Percentiles rank a stretch among this genome's conserved stretches.
These are phyloP conservation scores for Alnus glutinosa DNA, from an alignment of 306 rosid genomes.

Conservation along the genomic window DNA sequence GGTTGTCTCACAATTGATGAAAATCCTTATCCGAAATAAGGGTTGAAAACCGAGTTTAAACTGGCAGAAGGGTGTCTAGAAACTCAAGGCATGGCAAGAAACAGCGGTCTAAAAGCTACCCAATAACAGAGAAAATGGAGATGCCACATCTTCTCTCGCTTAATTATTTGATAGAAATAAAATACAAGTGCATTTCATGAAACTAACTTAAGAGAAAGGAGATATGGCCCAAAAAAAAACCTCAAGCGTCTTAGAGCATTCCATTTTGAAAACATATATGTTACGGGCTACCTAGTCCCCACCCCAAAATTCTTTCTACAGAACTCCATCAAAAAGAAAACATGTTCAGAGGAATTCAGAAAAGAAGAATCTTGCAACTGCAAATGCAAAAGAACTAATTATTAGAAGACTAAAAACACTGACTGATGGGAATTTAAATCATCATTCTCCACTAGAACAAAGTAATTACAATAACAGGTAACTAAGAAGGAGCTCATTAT, in stretches of 20 bases:
- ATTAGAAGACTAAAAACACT: background rate
- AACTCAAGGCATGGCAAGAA: too few relatives aligned
- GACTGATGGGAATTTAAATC: background rate
- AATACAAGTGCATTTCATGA: too few relatives aligned
- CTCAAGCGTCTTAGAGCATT: background rate
- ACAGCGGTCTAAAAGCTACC: too few relatives aligned
- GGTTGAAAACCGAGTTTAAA: too few relatives aligned
- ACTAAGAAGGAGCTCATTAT: background rate
- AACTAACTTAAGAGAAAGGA: too few relatives aligned
- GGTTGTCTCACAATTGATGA: too few relatives aligned
- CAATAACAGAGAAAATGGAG: too few relatives aligned
- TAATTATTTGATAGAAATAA: too few relatives aligned
- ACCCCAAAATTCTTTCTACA: background rate
- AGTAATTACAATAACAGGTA: conserved; percentile 4
- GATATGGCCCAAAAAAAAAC: background rate
- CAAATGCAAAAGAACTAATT: background rate
- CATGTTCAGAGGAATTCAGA: conserved; percentile 2
- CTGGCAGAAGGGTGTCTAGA: too few relatives aligned
- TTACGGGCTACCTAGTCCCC: background rate
- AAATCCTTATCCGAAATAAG: too few relatives aligned
- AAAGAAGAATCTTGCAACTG: background rate
- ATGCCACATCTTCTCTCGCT: too few relatives aligned
- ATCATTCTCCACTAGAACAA: conserved; percentile 4
- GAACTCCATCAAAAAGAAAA: background rate
- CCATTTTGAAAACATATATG: background rate